phyloP scores from a whole-genome alignment of 148 eudicot genomes.

The Nepenthes mirabilis region DNA sequence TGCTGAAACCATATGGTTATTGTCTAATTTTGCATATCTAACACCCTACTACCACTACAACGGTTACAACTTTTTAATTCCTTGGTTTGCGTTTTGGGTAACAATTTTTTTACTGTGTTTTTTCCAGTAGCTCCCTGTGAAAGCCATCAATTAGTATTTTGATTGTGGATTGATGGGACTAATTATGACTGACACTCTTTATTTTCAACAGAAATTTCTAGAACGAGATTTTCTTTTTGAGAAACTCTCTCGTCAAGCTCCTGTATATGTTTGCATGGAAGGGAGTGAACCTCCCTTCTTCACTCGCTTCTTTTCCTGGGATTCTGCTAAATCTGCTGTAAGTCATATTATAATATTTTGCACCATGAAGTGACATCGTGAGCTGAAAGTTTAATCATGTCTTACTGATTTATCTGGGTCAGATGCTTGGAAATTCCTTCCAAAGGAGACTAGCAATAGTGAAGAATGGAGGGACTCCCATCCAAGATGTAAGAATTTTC shows the following conservation, averaged over 20 bases:
- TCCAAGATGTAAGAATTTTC: conserved; percentile 38
- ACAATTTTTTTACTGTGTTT: no score
- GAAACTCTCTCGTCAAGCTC: conserved; percentile 59
- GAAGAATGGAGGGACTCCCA: conserved; percentile 59
- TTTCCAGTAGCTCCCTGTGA: background rate
- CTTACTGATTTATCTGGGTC: conserved; percentile 10
- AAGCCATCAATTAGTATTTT: background rate
- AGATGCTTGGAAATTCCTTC: conserved; percentile 96
- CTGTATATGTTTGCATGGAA: conserved; percentile 66
- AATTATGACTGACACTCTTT: conserved; percentile 4
- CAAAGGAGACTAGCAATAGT: conserved; percentile 65
- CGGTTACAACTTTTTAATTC: no score
- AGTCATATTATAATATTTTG: conserved; percentile 18
- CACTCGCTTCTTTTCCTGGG: conserved; percentile 93
- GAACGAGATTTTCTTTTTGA: conserved; percentile 71
- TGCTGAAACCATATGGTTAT: no score
- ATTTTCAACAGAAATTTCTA: conserved; percentile 64
- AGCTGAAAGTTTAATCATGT: conserved; percentile 1
- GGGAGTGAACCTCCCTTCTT: conserved; percentile 87
- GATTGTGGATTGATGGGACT: background rate
- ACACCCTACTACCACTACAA: no score
- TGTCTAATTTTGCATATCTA: no score
- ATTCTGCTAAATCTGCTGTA: conserved; percentile 62
- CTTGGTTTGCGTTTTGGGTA: no score
- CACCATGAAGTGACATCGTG: background rate